phyloP scores from a whole-genome alignment of 2,329 filamentous ascomycete species.

The Verticillium tricorpus region DNA sequence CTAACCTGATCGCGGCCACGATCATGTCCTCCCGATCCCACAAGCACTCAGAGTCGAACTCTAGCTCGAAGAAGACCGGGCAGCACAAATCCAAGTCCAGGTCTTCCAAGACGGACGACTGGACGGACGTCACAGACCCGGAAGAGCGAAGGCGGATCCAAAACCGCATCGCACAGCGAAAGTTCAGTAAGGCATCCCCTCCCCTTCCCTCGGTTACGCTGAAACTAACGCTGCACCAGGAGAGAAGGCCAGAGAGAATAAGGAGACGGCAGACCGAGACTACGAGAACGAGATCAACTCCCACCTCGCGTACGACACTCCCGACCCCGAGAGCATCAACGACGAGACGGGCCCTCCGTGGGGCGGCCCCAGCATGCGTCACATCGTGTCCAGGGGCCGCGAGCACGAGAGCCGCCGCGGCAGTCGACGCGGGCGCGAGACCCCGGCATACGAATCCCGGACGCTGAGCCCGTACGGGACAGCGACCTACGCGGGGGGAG shows the following conservation, averaged over 20 bases:
- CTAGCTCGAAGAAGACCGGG: conserved; percentile 20
- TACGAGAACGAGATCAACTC: conserved; percentile 60
- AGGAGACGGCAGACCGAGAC: conserved; percentile 61
- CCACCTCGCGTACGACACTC: conserved; percentile 58
- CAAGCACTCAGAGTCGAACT: conserved; percentile 16
- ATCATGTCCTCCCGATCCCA: conserved; percentile 26
- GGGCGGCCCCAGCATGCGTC: conserved; percentile 62
- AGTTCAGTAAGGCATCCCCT: conserved; percentile 57
- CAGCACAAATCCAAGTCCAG: conserved; percentile 33
- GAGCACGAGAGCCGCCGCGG: conserved; percentile 41
- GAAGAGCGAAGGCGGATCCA: conserved; percentile 70
- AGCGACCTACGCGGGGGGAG: neutral
- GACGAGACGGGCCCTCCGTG: conserved; percentile 64
- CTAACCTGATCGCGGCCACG: conserved; percentile 11
- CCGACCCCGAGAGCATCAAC: conserved; percentile 46
- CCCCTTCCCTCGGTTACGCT: neutral
- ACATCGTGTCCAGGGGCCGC: conserved; percentile 46
- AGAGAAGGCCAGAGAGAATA: conserved; percentile 64
- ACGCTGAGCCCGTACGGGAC: conserved; percentile 21
- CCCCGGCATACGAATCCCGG: conserved; percentile 25
- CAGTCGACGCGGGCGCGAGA: conserved; percentile 29
- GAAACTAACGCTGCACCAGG: conserved; percentile 37
- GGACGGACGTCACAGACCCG: conserved; percentile 65
- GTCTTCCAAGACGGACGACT: conserved; percentile 52
- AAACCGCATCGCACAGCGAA: conserved; percentile 71